phyloP scores from a whole-genome alignment of 225 moss, liverwort and hornwort genomes.

The Asterella californica region DNA sequence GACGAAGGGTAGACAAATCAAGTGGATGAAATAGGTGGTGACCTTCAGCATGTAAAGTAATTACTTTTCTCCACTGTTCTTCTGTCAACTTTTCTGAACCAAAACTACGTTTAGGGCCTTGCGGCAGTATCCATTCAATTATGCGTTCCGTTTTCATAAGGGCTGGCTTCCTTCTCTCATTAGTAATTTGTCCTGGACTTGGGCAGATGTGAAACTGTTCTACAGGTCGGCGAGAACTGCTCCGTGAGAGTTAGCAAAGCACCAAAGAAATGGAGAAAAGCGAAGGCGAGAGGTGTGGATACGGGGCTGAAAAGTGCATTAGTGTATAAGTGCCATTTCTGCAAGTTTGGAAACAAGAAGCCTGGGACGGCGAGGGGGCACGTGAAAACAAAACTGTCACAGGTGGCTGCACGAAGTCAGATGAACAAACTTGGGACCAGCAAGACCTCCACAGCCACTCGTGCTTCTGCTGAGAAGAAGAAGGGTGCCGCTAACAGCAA shows the following conservation, averaged over 20 bases:
- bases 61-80: background rate
- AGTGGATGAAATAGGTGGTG: background rate
- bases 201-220: slow-evolving; percentile 66
- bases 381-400: slow-evolving; percentile 63
- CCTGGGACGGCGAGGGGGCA: slow-evolving; percentile 46
- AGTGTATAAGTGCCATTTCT: slow-evolving; percentile 61
- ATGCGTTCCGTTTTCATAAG: background rate
- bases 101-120: background rate
- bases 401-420: slow-evolving; percentile 50
- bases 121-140: background rate
- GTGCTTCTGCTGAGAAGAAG: background rate
- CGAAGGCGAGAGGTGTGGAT: slow-evolving; percentile 26
- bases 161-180: background rate
- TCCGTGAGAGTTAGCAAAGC: slow-evolving; percentile 48
- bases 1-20: no score
- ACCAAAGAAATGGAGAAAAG: slow-evolving; percentile 48
- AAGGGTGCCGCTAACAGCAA: slow-evolving; percentile 7
- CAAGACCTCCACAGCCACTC: slow-evolving; percentile 7
- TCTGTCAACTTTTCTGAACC: background rate
- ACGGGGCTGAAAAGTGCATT: slow-evolving; percentile 33
- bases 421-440: slow-evolving; percentile 33
- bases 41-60: background rate
- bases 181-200: background rate
- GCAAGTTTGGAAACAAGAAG: slow-evolving; percentile 57
- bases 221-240: slow-evolving; percentile 64